Evolutionary conservation across 1,284 basidiomycete genomes (phyloP).

Genomic region (Rhizoctonia solani): DNA sequence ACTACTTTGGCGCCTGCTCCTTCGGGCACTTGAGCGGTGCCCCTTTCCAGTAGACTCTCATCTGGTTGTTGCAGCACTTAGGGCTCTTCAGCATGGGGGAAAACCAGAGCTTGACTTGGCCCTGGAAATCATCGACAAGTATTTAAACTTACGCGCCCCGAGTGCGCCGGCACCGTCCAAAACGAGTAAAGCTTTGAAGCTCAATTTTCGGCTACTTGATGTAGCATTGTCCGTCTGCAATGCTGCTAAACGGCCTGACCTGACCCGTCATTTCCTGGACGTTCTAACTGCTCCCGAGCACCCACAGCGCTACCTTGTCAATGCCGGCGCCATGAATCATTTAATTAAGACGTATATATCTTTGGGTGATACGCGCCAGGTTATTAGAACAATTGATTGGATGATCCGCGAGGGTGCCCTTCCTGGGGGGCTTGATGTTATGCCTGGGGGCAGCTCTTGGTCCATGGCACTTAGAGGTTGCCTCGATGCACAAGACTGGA

Average conservation of each 20-base stretch:
- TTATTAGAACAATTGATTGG: slow-evolving; percentile 64
- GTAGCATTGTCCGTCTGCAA: slow-evolving; percentile 62
- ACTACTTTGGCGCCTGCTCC: slow-evolving; percentile 66
- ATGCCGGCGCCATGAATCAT: slow-evolving; percentile 51
- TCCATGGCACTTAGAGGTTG: slow-evolving; percentile 19
- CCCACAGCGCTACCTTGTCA: neutral
- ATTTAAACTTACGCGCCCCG: slow-evolving; percentile 61
- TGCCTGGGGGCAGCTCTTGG: slow-evolving; percentile 11
- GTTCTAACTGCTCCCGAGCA: neutral
- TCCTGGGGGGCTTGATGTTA: slow-evolving; percentile 49
- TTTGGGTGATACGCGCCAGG: slow-evolving; percentile 51
- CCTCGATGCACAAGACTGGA: slow-evolving; percentile 17
- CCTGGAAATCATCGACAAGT: slow-evolving; percentile 63
- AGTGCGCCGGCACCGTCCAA: slow-evolving; percentile 45
- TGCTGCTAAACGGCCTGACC: slow-evolving; percentile 2
- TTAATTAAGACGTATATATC: slow-evolving; percentile 57
- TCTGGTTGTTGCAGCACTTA: slow-evolving; percentile 55
- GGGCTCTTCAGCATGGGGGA: slow-evolving; percentile 58
- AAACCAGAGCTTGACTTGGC: slow-evolving; percentile 63
- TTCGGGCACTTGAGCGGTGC: slow-evolving; percentile 52
- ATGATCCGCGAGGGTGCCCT: slow-evolving; percentile 50
- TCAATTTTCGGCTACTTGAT: slow-evolving; percentile 55
- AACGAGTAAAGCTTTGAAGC: slow-evolving; percentile 44
- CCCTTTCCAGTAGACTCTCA: slow-evolving; percentile 58
- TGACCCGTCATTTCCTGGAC: slow-evolving; percentile 3